Base-by-base conservation (phyloP, 495 filamentous ascomycete species). In the Coniosporium apollinis region DNA sequence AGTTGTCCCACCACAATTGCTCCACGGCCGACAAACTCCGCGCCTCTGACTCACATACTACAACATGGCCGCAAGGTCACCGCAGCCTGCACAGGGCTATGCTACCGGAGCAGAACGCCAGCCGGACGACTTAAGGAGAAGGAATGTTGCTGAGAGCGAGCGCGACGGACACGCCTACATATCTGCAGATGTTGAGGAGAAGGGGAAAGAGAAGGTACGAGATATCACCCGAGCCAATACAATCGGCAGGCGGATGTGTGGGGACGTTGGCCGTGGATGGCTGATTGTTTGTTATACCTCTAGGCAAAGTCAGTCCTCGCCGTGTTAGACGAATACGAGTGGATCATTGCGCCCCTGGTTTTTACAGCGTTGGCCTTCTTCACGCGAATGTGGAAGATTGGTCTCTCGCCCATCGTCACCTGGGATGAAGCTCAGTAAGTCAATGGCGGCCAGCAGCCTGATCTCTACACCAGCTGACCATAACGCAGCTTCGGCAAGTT, bases 381-480 rank as follows among this genome's bases (percentile, higher is more conserved):
- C 64, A 97, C 91, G 33, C 76, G 89, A 39, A 65, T 94, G 61
- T 96, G 81, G 58, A 91, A 80, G 60, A 96, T 97, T 56, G 89
- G 89, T 34, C 67, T 86, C 38, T 96, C 89, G 34, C 70, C 79
- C 41, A 94, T 97, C 50, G 89, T 97, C 22, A 97, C 89, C 22
- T 97, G 89, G 89, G 89, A 97, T 59, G 85, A 94, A 69, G 85
- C 85, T 37, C 85, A 94, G 82, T 92, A 74, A 39, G 31, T 38
- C 15, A 24, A 39, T 14, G 30, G 16, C 26, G 29, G 19, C 28
- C 21, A 28, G 26, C 39, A 22, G 15, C 19, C 19, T 19, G 38
- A 14, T 17, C 22, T 13, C 10, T 15, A 26, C 24, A 26, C 13
- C 13, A 13, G 8, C 7, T 26, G 24, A 8, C 5, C 15, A 16